These are phyloP conservation scores for Platanthera guangdongensis DNA, from an alignment of 106 monocot genomes.

Conservation along the genomic window DNA sequence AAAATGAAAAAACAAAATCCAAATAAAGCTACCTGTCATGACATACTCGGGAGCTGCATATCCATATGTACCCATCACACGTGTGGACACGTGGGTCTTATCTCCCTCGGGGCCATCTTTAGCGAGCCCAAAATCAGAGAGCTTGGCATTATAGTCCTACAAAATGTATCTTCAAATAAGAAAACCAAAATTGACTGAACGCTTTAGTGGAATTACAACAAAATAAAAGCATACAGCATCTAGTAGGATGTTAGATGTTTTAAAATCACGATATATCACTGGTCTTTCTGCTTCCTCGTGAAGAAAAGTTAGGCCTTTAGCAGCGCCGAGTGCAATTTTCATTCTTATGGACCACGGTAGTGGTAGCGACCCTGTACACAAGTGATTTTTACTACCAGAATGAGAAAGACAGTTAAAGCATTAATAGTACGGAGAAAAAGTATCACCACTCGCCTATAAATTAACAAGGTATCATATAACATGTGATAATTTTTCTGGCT, in stretches of 20 bases:
- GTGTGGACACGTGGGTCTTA: slow-evolving; percentile 69
- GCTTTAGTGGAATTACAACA: not conserved
- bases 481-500: not conserved
- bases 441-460: not conserved
- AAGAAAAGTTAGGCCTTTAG: slow-evolving; percentile 51
- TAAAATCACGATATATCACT: slow-evolving; percentile 59
- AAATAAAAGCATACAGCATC: slow-evolving; percentile 25
- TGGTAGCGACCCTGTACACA: slow-evolving; percentile 35
- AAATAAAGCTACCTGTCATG: slow-evolving; percentile 47
- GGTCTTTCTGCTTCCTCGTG: slow-evolving; percentile 60
- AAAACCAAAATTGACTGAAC: not conserved
- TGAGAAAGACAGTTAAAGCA: not conserved
- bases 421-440: not conserved
- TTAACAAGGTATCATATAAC: not conserved
- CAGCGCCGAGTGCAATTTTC: slow-evolving; percentile 57
- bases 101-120: slow-evolving; percentile 80
- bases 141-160: slow-evolving; percentile 77
- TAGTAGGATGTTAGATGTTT: slow-evolving; percentile 54
- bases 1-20: not conserved
- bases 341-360: slow-evolving; percentile 51
- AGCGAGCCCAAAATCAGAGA: slow-evolving; percentile 83
- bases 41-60: slow-evolving; percentile 89
- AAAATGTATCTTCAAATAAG: slow-evolving; percentile 1
- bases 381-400: slow-evolving; percentile 5
- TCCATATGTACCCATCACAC: slow-evolving; percentile 80